Evolutionary conservation across 768 basidiomycete genomes (phyloP).

Genomic region (Mycena olivaceomarginata): DNA sequence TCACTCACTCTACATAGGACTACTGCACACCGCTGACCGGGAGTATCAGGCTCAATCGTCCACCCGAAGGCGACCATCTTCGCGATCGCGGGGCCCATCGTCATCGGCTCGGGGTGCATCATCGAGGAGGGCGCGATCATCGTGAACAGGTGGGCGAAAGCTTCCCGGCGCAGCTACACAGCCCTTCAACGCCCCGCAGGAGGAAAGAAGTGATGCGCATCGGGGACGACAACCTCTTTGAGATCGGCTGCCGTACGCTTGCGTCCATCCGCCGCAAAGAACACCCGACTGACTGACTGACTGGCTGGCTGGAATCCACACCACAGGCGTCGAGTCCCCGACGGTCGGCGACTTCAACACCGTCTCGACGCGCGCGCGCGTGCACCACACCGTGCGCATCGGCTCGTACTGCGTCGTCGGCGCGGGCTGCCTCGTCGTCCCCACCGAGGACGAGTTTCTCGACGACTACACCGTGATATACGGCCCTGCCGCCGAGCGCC

Average conservation of each 20-base stretch:
- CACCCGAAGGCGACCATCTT: constrained; percentile 97
- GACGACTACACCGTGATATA: constrained; percentile 91
- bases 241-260: constrained; percentile 93
- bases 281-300: neutral
- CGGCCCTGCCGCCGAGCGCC: constrained; percentile 83
- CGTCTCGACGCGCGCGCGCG: constrained; percentile 87
- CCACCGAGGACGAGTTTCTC: constrained; percentile 85
- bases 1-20: constrained; percentile 43
- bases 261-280: constrained; percentile 48
- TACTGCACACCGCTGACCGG: neutral
- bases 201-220: constrained; percentile 93
- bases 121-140: constrained; percentile 95
- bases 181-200: constrained; percentile 53
- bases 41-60: constrained; percentile 81
- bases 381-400: constrained; percentile 89
- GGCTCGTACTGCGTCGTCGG: constrained; percentile 90
- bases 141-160: constrained; percentile 80
- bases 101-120: constrained; percentile 92
- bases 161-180: neutral
- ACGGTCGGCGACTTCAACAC: constrained; percentile 91
- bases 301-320: neutral
- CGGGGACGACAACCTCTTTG: constrained; percentile 95
- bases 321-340: constrained; percentile 89
- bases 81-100: constrained; percentile 92
- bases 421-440: constrained; percentile 86